Percentiles rank a stretch among this genome's conserved stretches.
phyloP scores from a whole-genome alignment of 2,329 filamentous ascomycete genomes.

The Penicillium sp. region DNA sequence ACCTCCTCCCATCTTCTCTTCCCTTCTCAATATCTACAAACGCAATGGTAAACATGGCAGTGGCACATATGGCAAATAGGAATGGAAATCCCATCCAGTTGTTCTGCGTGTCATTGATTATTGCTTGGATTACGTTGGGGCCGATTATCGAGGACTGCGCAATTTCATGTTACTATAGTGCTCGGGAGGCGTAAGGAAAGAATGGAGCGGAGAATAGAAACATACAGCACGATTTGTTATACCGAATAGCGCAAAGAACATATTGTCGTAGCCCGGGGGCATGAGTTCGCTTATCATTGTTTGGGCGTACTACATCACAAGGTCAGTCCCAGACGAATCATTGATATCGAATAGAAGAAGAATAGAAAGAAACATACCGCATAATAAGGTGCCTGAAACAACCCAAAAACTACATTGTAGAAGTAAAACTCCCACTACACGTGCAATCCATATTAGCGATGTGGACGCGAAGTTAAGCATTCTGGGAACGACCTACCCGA shows the following conservation, averaged over 20 bases:
- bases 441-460: slow-evolving; percentile 11
- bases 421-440: slow-evolving; percentile 50
- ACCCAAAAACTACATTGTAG: slow-evolving; percentile 49
- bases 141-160: slow-evolving; percentile 49
- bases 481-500: slow-evolving; percentile 24
- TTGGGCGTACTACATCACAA: slow-evolving; percentile 42
- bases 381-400: slow-evolving; percentile 51
- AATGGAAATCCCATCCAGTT: slow-evolving; percentile 53
- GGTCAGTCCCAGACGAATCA: not conserved
- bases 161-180: not conserved
- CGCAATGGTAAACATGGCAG: slow-evolving; percentile 45
- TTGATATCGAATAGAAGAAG: not conserved
- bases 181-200: not conserved
- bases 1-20: slow-evolving; percentile 43
- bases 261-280: slow-evolving; percentile 49
- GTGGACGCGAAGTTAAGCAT: not conserved
- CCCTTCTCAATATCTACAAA: slow-evolving; percentile 50
- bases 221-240: slow-evolving; percentile 51
- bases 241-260: slow-evolving; percentile 51
- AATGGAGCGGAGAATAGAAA: slow-evolving; percentile 2
- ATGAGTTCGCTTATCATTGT: slow-evolving; percentile 53
- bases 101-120: slow-evolving; percentile 48
- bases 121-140: slow-evolving; percentile 50
- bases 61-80: slow-evolving; percentile 43
- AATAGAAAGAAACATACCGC: slow-evolving; percentile 31